Conservation (phyloP, 164 flowering plant species). For the Vitis cinerea region DNA sequence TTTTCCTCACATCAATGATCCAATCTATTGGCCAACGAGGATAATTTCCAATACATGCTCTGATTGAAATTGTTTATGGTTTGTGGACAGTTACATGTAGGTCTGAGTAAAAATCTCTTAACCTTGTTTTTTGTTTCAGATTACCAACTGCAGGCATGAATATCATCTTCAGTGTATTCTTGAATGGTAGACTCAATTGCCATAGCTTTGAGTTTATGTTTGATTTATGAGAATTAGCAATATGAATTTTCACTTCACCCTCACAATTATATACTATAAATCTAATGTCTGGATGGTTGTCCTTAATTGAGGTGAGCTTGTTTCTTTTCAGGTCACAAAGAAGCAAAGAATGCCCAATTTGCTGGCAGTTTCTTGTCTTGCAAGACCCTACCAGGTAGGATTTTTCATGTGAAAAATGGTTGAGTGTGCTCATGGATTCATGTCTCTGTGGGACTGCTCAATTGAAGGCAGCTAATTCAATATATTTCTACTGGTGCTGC, state of each 20-base stretch:
- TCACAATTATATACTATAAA: too few species aligned
- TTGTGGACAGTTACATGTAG: not conserved
- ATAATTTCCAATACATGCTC: not conserved
- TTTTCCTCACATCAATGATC: too few species aligned
- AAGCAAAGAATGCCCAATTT: slow-evolving; percentile 86
- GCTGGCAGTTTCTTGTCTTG: slow-evolving; percentile 61
- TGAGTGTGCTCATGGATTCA: not conserved
- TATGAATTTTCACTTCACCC: too few species aligned
- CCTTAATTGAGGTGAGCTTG: not conserved
- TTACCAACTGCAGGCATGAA: slow-evolving; percentile 74
- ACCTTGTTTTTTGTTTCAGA: slow-evolving; percentile 38
- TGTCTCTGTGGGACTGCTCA: too few species aligned
- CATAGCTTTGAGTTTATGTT: slow-evolving; percentile 1
- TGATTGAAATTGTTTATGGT: not conserved
- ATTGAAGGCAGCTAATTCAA: not conserved
- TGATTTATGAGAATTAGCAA: not conserved
- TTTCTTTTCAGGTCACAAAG: slow-evolving; percentile 61
- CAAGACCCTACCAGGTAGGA: slow-evolving; percentile 62
- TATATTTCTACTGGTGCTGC: too few species aligned
- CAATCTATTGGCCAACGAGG: too few species aligned
- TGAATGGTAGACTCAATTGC: slow-evolving; percentile 53
- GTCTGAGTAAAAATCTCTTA: not conserved
- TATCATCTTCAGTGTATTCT: slow-evolving; percentile 87
- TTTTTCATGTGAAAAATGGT: not conserved
- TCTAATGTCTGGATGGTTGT: not conserved